These are phyloP conservation scores for Condylostoma magnum DNA, from an alignment of 169 alveolate genomes.

Conservation along the genomic window DNA sequence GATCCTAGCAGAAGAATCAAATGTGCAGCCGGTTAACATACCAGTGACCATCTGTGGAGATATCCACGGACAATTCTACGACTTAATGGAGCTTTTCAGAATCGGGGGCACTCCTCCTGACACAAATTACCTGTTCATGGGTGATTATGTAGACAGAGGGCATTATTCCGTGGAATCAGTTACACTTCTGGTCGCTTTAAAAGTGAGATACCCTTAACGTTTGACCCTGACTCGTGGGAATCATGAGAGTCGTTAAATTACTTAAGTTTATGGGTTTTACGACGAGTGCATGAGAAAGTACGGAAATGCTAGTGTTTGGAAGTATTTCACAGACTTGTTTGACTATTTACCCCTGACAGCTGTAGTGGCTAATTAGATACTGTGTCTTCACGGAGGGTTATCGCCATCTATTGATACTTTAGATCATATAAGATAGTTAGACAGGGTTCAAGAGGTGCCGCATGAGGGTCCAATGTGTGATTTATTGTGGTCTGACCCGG, in stretches of 20 bases:
- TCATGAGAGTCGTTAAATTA: slow-evolving; percentile 94
- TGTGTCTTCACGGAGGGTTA: slow-evolving; percentile 78
- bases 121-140: slow-evolving; percentile 78
- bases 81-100: slow-evolving; percentile 73
- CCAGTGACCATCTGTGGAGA: slow-evolving; percentile 87
- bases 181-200: slow-evolving; percentile 64
- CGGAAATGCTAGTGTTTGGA: slow-evolving; percentile 91
- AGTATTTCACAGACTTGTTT: slow-evolving; percentile 89
- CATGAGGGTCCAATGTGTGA: slow-evolving; percentile 90
- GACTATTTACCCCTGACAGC: slow-evolving; percentile 88
- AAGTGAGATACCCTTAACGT: slow-evolving; percentile 78
- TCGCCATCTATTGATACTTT: slow-evolving; percentile 75
- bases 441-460: slow-evolving; percentile 83
- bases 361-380: slow-evolving; percentile 59
- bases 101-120: slow-evolving; percentile 76
- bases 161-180: slow-evolving; percentile 86
- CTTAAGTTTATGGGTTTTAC: slow-evolving; percentile 93
- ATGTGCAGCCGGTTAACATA: slow-evolving; percentile 84
- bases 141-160: slow-evolving; percentile 92
- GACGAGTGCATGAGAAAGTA: slow-evolving; percentile 91
- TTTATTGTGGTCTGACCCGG: slow-evolving; percentile 88
- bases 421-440: slow-evolving; percentile 77
- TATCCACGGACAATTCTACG: slow-evolving; percentile 87
- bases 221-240: slow-evolving; percentile 89
- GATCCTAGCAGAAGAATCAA: slow-evolving; percentile 80